Percentiles rank a stretch among this genome's conserved stretches.
These are phyloP conservation scores for Angomonas ambiguus DNA, from an alignment of 208 protist species.

Conservation along the genomic window DNA sequence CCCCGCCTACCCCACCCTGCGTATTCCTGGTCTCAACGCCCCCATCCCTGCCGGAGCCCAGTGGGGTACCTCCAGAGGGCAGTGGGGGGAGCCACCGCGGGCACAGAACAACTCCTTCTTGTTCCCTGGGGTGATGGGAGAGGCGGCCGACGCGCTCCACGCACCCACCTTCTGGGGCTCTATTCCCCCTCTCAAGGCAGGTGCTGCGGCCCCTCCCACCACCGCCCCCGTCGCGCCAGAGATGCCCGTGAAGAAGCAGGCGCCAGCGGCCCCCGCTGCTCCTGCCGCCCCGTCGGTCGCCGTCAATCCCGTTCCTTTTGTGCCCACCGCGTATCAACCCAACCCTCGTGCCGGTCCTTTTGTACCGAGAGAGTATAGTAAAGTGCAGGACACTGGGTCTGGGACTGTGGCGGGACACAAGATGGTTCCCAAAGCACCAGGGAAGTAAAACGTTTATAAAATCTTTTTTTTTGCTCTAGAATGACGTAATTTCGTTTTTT, in stretches of 20 bases:
- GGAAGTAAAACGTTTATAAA: too few relatives aligned
- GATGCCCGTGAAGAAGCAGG: background rate
- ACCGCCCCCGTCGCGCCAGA: constrained; percentile 1
- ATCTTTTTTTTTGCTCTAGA: too few relatives aligned
- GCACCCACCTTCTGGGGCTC: constrained; percentile 15
- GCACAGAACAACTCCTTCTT: constrained; percentile 62
- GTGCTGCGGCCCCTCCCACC: background rate
- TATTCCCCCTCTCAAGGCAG: constrained; percentile 18
- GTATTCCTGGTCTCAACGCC: constrained; percentile 98
- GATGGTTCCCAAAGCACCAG: constrained; percentile 65
- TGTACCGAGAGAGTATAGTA: constrained; percentile 71
- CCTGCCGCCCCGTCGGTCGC: constrained; percentile 5
- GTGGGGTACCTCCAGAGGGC: constrained; percentile 92
- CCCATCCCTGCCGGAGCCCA: constrained; percentile 96
- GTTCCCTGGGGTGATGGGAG: constrained; percentile 84
- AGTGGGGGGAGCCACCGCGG: constrained; percentile 97
- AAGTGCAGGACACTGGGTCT: constrained; percentile 60
- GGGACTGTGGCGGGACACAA: constrained; percentile 20
- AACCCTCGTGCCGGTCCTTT: constrained; percentile 24
- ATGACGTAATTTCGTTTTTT: too few relatives aligned
- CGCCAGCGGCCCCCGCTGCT: background rate
- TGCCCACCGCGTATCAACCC: constrained; percentile 56
- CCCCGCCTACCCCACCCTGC: constrained; percentile 96
- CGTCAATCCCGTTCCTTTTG: constrained; percentile 68
- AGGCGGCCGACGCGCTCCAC: constrained; percentile 34